Conservation (phyloP, 179 eudicot species). For the Beta lomatogona region DNA sequence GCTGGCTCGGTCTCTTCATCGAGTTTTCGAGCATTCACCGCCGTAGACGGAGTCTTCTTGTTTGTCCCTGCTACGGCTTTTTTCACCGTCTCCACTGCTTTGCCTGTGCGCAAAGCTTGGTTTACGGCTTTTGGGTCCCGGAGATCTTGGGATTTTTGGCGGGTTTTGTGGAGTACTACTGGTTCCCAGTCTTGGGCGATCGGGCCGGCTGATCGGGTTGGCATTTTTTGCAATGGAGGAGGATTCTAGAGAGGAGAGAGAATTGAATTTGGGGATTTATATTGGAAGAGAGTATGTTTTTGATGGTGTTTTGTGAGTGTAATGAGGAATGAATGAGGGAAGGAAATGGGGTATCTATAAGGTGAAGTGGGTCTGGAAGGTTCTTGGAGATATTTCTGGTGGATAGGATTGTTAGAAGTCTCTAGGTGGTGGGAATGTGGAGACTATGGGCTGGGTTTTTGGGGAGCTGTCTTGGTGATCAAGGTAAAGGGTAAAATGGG, state of each 20-base stretch:
- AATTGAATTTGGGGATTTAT: no score
- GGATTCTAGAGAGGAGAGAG: no score
- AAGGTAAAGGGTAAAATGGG: conserved; percentile 1
- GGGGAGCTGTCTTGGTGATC: conserved; percentile 12
- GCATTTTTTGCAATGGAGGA: conserved; percentile 34
- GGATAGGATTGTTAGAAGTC: conserved; percentile 17
- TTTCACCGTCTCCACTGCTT: conserved; percentile 55
- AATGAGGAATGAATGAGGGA: not conserved
- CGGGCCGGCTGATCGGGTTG: conserved; percentile 44
- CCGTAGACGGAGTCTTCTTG: conserved; percentile 47
- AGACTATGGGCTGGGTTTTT: not conserved
- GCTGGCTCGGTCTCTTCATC: conserved; percentile 68
- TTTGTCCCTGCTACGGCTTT: conserved; percentile 57
- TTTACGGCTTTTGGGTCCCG: conserved; percentile 63
- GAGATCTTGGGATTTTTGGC: conserved; percentile 52
- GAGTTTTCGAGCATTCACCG: conserved; percentile 52
- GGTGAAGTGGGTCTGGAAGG: conserved; percentile 20
- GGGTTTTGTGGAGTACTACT: conserved; percentile 54
- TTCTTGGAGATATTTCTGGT: conserved; percentile 3
- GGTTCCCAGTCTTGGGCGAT: conserved; percentile 76
- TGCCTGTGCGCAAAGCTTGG: conserved; percentile 62
- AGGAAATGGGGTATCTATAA: conserved; percentile 8
- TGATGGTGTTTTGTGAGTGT: not conserved
- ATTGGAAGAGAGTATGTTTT: not conserved
- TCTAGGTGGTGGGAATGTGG: conserved; percentile 16